Evolutionary conservation across 805 yeast genomes (phyloP).

Genomic region (Yarrowia divulgata): DNA sequence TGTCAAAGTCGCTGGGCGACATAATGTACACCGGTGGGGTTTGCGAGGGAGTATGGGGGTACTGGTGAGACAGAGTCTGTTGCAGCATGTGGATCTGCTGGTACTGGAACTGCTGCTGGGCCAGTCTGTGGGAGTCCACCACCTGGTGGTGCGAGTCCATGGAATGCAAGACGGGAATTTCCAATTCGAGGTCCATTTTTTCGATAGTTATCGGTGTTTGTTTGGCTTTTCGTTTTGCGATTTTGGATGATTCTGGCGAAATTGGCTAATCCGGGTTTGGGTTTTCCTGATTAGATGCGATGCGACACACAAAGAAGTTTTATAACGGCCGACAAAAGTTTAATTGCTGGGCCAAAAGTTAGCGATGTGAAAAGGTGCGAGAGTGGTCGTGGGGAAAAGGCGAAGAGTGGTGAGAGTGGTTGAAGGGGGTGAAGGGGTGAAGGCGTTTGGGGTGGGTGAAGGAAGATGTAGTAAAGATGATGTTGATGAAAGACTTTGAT

Average conservation of each 20-base stretch:
- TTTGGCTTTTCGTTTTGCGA: constrained; percentile 1
- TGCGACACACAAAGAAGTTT: constrained; percentile 38
- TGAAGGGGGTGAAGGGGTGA: too few relatives aligned
- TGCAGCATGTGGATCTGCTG: constrained; percentile 40
- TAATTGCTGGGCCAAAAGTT: constrained; percentile 22
- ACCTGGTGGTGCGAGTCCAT: constrained; percentile 36
- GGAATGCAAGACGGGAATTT: constrained; percentile 34
- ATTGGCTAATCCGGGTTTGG: constrained; percentile 35
- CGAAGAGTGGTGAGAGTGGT: background rate
- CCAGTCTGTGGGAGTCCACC: constrained; percentile 33
- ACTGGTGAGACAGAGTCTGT: constrained; percentile 22
- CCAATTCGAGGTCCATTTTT: constrained; percentile 30
- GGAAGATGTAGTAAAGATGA: too few relatives aligned
- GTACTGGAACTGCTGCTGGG: constrained; percentile 38
- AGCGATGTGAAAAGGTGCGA: background rate
- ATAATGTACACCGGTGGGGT: constrained; percentile 27
- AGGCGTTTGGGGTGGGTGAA: too few relatives aligned
- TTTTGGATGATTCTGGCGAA: constrained; percentile 12
- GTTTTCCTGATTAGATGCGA: constrained; percentile 38
- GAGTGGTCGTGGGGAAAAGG: constrained; percentile 9
- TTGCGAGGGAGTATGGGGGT: constrained; percentile 32
- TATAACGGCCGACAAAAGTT: constrained; percentile 32
- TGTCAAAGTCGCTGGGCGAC: constrained; percentile 23
- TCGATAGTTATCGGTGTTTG: background rate
- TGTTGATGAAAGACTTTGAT: background rate